Conservation (phyloP, 2,329 filamentous ascomycete species). For the Aspergillus intermedius region DNA sequence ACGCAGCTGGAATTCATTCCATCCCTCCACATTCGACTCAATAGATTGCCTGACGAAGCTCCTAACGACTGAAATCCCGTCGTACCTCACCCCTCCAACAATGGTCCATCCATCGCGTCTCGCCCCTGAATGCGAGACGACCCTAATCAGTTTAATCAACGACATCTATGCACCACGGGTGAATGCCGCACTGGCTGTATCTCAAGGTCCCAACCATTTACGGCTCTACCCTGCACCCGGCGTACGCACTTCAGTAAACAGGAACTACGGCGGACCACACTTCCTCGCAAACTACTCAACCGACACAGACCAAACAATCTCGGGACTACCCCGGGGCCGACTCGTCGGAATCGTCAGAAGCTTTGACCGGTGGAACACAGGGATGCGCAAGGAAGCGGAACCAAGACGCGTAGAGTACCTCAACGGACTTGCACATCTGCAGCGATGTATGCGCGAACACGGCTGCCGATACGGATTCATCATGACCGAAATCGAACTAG, state of each 20-base stretch:
- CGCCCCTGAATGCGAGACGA: constrained; percentile 70
- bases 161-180: constrained; percentile 78
- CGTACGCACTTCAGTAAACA: constrained; percentile 28
- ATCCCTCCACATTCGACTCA: constrained; percentile 60
- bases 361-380: constrained; percentile 92
- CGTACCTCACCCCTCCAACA: constrained; percentile 32
- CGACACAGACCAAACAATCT: constrained; percentile 43
- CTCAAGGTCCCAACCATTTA: constrained; percentile 59
- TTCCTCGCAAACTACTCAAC: constrained; percentile 50
- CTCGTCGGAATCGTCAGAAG: constrained; percentile 82
- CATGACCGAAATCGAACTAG: constrained; percentile 89
- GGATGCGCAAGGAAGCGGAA: constrained; percentile 80
- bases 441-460: constrained; percentile 89
- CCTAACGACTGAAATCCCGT: constrained; percentile 60
- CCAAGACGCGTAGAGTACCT: constrained; percentile 85
- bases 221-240: constrained; percentile 37
- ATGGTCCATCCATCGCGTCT: constrained; percentile 44
- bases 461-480: constrained; percentile 92
- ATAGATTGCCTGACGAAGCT: constrained; percentile 68
- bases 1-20: constrained; percentile 76
- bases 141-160: constrained; percentile 68
- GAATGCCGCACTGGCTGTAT: constrained; percentile 74
- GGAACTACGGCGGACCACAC: constrained; percentile 42
- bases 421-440: constrained; percentile 74
- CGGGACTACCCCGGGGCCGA: constrained; percentile 51